These are phyloP conservation scores for Epichloe sylvatica DNA, from an alignment of 2,329 filamentous ascomycete species.

Conservation along the genomic window DNA sequence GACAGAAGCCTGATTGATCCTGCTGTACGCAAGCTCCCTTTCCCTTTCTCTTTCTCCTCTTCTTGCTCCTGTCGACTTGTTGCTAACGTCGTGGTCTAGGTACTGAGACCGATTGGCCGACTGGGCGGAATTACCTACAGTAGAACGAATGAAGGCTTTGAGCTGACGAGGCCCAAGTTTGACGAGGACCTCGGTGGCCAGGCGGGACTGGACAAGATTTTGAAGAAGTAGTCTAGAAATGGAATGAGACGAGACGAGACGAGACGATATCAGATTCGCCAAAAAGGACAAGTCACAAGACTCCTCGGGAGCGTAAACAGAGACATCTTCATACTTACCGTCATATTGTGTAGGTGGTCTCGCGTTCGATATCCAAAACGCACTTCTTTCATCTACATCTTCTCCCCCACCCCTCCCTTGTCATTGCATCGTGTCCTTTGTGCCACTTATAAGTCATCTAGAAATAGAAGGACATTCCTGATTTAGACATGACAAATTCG, in stretches of 20 bases:
- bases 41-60: neutral
- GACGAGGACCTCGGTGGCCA: slow-evolving; percentile 35
- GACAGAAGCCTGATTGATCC: slow-evolving; percentile 62
- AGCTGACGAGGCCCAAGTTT: slow-evolving; percentile 53
- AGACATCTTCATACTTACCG: slow-evolving; percentile 1
- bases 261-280: too few relatives aligned
- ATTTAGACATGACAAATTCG: slow-evolving; percentile 58
- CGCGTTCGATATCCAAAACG: too few relatives aligned
- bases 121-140: slow-evolving; percentile 80
- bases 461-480: slow-evolving; percentile 46
- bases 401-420: too few relatives aligned
- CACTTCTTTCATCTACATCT: neutral
- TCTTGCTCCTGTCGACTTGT: neutral
- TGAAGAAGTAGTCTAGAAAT: neutral
- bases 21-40: slow-evolving; percentile 36
- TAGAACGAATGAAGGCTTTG: slow-evolving; percentile 52
- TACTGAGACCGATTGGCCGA: slow-evolving; percentile 62
- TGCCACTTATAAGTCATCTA: slow-evolving; percentile 15
- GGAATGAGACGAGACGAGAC: too few relatives aligned
- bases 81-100: slow-evolving; percentile 19
- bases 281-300: too few relatives aligned
- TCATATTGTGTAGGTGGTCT: neutral
- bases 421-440: neutral
- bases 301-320: too few relatives aligned
- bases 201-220: slow-evolving; percentile 38